Percentiles rank a stretch among this genome's conserved stretches.
phyloP scores from a whole-genome alignment of 2,329 filamentous ascomycete species.

The Knufia fluminis region DNA sequence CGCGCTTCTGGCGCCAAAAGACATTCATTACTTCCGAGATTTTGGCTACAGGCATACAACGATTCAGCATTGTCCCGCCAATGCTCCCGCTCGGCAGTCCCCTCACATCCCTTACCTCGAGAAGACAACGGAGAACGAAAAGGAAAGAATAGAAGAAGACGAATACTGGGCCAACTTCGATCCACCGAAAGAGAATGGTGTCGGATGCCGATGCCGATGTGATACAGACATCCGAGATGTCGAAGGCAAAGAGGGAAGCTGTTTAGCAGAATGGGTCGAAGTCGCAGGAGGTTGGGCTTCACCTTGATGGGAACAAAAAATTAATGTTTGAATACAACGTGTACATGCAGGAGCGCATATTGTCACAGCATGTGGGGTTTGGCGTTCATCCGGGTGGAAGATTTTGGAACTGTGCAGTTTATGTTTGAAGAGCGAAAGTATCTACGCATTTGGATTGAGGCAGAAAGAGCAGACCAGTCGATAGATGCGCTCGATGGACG shows the following conservation, averaged over 20 bases:
- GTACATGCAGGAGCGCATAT: slow-evolving; percentile 10
- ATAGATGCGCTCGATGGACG: background rate
- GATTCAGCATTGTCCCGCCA: slow-evolving; percentile 95
- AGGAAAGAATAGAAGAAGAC: slow-evolving; percentile 81
- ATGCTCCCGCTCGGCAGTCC: slow-evolving; percentile 81
- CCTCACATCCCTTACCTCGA: slow-evolving; percentile 73
- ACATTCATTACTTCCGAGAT: slow-evolving; percentile 98
- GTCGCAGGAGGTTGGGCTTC: slow-evolving; percentile 87
- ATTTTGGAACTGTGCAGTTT: slow-evolving; percentile 9
- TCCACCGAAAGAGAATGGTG: slow-evolving; percentile 82
- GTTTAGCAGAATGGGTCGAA: slow-evolving; percentile 91
- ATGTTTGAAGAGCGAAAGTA: slow-evolving; percentile 45
- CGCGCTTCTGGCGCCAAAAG: slow-evolving; percentile 65
- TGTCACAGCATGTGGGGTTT: slow-evolving; percentile 14
- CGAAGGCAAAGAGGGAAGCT: slow-evolving; percentile 94
- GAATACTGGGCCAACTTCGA: slow-evolving; percentile 92
- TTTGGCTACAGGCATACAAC: slow-evolving; percentile 98
- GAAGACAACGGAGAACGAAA: slow-evolving; percentile 68
- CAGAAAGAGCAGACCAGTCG: background rate
- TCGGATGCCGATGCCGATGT: slow-evolving; percentile 91
- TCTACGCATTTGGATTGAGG: slow-evolving; percentile 8
- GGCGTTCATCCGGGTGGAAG: slow-evolving; percentile 6
- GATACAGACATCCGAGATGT: slow-evolving; percentile 97
- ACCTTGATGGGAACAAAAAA: slow-evolving; percentile 31
- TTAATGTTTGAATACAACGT: slow-evolving; percentile 18